A percentile compares a stretch with the other conserved stretches of the same genome.
phyloP scores from a whole-genome alignment of 306 rosid genomes.

The Fagus crenata region DNA sequence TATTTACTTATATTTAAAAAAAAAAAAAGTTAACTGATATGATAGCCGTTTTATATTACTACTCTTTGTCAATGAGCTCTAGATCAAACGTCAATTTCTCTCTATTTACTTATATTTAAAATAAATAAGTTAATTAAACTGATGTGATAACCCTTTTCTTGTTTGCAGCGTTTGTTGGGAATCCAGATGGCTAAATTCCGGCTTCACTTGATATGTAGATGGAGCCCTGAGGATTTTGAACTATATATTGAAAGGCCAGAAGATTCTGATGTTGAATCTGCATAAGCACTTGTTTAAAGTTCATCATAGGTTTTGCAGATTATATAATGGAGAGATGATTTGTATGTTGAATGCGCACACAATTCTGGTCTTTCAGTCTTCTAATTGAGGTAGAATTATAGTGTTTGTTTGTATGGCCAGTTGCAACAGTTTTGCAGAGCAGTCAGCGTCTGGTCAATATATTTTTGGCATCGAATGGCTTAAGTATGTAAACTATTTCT shows the following conservation, averaged over 20 bases:
- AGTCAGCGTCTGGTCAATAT: neutral
- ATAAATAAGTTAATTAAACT: slow-evolving; percentile 9
- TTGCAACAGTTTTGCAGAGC: neutral
- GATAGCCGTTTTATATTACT: no score
- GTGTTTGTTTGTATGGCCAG: neutral
- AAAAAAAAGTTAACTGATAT: no score
- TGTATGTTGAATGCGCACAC: neutral
- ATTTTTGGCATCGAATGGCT: neutral
- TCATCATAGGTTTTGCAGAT: neutral
- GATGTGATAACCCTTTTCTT: neutral
- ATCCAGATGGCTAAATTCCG: slow-evolving; percentile 77
- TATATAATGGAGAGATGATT: neutral
- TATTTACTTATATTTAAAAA: neutral
- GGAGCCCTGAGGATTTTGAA: slow-evolving; percentile 75
- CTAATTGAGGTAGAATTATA: neutral
- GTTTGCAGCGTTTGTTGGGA: slow-evolving; percentile 72
- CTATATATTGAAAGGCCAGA: slow-evolving; percentile 62
- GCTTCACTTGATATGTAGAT: slow-evolving; percentile 73
- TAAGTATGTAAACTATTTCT: neutral
- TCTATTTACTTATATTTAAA: neutral
- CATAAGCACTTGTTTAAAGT: slow-evolving; percentile 26
- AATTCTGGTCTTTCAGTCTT: neutral
- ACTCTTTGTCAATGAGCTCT: neutral
- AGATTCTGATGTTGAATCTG: slow-evolving; percentile 72
- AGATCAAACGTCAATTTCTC: neutral